Evolutionary conservation across 129 eudicot genomes (phyloP), one percentile per base, ranked within the genome.

Genomic region (Lactuca sativa): DNA sequence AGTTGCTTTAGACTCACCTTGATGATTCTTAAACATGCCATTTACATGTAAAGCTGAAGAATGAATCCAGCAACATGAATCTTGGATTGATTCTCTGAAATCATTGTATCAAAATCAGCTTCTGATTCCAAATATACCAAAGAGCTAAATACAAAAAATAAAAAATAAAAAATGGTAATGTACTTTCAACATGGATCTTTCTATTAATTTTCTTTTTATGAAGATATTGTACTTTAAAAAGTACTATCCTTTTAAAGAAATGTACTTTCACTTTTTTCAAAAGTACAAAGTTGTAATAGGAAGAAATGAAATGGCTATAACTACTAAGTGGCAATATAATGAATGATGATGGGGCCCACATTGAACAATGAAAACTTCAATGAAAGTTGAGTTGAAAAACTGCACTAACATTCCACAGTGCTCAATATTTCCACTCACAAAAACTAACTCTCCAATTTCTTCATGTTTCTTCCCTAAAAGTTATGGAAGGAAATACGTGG

Each of bases 1-100:
- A 36, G 52, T 32, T 70, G 15, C 25, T 52, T 71, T 56, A 40
- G 41, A 47, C 80, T 74, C 73, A 78, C 92, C 92, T 80, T n/a
- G 71, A 73, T 71, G 55, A 70, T 67, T 67, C 52, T 63, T 62
- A 21, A 80, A 60, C 64, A 60, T 55, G 48, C 60, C 64, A 73
- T 66, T 71, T 56, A 73, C 33, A 51, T 55, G 76, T 52, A 82
- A 80, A 73, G 79, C 69, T 58, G 88, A 73, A 62, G 77, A 56
- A 48, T 75, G 81, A 75, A 74, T 85, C 78, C 78, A 73, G 61
- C 81, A 31, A 36, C 78, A 72, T 55, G 69, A 15, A 48, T 58
- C 40, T 16, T 55, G 60, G 58, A 15, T 64, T 48, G 74, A 62
- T 38, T 72, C 79, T 73, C 95, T 84, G 75, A 69, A 77, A 77